Conservation (phyloP, 805 yeast species). For the Yamadazyma sp. region DNA sequence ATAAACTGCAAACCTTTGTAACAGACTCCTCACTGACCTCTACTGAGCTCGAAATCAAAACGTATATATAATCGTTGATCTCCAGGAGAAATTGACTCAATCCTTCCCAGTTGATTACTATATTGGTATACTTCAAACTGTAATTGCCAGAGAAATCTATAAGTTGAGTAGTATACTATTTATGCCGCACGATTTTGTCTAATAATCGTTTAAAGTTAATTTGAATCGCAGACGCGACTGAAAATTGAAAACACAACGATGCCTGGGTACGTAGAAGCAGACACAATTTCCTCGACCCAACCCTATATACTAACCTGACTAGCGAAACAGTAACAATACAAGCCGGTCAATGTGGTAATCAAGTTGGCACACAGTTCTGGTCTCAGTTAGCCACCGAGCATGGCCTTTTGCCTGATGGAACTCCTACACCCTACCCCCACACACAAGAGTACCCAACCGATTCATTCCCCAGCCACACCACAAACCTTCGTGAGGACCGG, state of each 20-base stretch:
- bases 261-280: slow-evolving; percentile 23
- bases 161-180: too few species aligned
- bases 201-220: background rate
- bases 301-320: slow-evolving; percentile 22
- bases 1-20: too few species aligned
- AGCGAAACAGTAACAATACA: slow-evolving; percentile 72
- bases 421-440: slow-evolving; percentile 37
- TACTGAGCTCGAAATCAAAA: too few species aligned
- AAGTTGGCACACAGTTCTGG: slow-evolving; percentile 93
- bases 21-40: too few species aligned
- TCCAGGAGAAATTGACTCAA: too few species aligned
- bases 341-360: slow-evolving; percentile 96
- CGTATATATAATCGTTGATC: too few species aligned
- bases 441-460: slow-evolving; percentile 13
- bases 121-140: too few species aligned
- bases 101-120: too few species aligned
- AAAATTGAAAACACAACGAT: slow-evolving; percentile 12
- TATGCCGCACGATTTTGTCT: background rate
- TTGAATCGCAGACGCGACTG: slow-evolving; percentile 2
- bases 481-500: slow-evolving; percentile 54
- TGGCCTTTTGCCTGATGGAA: slow-evolving; percentile 71
- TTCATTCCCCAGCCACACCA: slow-evolving; percentile 9
- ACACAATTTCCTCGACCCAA: background rate
- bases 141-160: too few species aligned
- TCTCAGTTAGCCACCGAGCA: slow-evolving; percentile 83